Conservation (phyloP, 495 filamentous ascomycete genomes). For the Darksidea phi region DNA sequence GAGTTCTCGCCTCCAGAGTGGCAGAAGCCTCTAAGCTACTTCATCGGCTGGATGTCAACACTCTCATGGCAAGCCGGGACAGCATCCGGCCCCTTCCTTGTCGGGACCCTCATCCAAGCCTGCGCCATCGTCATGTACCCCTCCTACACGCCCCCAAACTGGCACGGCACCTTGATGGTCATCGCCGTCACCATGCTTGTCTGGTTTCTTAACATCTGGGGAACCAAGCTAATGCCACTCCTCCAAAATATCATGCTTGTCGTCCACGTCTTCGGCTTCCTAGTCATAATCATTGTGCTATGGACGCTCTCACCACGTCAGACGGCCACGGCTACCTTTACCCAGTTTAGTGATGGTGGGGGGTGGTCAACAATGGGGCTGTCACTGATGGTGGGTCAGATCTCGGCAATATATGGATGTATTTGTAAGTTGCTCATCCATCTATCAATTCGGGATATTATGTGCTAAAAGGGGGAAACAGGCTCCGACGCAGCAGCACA, state of each 20-base stretch:
- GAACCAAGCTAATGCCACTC: constrained; percentile 54
- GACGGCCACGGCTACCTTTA: constrained; percentile 44
- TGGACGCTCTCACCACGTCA: constrained; percentile 53
- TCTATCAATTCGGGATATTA: not conserved
- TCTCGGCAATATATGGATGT: constrained; percentile 51
- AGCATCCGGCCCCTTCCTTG: constrained; percentile 55
- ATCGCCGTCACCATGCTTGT: constrained; percentile 40
- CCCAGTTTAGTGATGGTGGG: constrained; percentile 55
- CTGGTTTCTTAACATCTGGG: constrained; percentile 52
- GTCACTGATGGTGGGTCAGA: constrained; percentile 57
- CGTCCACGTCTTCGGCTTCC: constrained; percentile 61
- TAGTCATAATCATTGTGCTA: constrained; percentile 61
- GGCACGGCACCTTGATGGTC: constrained; percentile 61
- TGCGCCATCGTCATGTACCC: constrained; percentile 55
- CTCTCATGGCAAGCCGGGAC: constrained; percentile 61
- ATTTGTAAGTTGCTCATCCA: constrained; percentile 24
- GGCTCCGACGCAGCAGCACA: constrained; percentile 40
- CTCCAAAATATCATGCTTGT: constrained; percentile 60
- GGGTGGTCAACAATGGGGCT: constrained; percentile 55
- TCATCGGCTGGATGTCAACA: constrained; percentile 55
- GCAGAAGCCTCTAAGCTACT: constrained; percentile 42
- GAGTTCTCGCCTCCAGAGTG: constrained; percentile 38
- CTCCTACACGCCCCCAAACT: constrained; percentile 50
- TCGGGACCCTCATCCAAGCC: constrained; percentile 59
- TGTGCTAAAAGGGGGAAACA: not conserved